Conservation (phyloP, 164 flowering plant genomes). For the Euptelea pleiosperma region DNA sequence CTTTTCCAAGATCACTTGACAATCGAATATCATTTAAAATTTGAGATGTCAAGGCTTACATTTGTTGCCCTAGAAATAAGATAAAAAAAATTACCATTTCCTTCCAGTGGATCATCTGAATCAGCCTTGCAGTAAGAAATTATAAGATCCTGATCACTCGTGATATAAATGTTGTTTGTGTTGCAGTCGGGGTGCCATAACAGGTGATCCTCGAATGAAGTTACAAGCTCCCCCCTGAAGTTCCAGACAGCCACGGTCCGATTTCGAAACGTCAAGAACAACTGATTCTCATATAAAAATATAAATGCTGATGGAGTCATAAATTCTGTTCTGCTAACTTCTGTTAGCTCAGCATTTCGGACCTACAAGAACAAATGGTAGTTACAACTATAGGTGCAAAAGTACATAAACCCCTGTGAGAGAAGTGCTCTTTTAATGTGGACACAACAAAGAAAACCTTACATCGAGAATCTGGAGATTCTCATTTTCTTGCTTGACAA, state of each 20-base stretch:
- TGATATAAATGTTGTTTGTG: constrained; percentile 90
- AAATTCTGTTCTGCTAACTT: constrained; percentile 77
- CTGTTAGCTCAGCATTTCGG: constrained; percentile 59
- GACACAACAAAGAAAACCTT: constrained; percentile 5
- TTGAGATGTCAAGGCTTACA: too few relatives aligned
- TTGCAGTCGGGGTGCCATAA: constrained; percentile 92
- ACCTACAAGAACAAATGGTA: constrained; percentile 51
- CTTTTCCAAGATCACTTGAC: too few relatives aligned
- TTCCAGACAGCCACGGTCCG: constrained; percentile 97
- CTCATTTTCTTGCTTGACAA: constrained; percentile 36
- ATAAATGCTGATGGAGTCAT: constrained; percentile 97
- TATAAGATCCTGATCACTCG: constrained; percentile 93
- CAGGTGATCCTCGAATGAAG: constrained; percentile 92
- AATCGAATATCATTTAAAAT: too few relatives aligned
- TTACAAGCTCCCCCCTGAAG: constrained; percentile 81
- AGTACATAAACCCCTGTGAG: background rate
- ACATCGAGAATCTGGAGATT: constrained; percentile 34
- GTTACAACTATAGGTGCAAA: background rate
- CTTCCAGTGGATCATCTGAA: constrained; percentile 64
- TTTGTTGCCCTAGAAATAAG: too few relatives aligned
- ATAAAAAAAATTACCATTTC: constrained; percentile 49
- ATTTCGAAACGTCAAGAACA: constrained; percentile 79
- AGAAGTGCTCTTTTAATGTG: background rate
- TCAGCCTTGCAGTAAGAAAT: constrained; percentile 93
- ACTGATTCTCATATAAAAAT: constrained; percentile 84